Base-by-base conservation (phyloP, 1,139 yeast species). In the Candida mesenterica region DNA sequence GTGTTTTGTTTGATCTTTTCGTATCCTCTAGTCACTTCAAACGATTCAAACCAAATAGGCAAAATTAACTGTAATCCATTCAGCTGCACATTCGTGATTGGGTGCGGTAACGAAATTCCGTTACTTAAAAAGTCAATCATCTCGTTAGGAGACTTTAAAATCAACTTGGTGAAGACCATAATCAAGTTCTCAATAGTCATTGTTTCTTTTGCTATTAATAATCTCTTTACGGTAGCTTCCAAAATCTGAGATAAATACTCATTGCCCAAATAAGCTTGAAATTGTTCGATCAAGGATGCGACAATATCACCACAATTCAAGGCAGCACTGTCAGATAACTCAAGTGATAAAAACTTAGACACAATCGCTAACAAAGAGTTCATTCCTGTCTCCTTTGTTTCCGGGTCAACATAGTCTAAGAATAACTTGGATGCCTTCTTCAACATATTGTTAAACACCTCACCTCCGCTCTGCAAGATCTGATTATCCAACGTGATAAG, bases 11-110 rank as follows among this genome's bases (percentile, higher is more conserved):
- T 72, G 37, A 90, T 87, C 41, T 78, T 79, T 26, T 81, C 85
- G 41, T 75, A 81, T 0, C 97, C 97, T 40, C 94, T 68, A 30
- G 90, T 74, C 1, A 83, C 79, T 49, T 86, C 94, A 59, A 86
- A 90, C 2, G 89, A 76, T 24, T 78, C 78, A 34, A 90, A 73
- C 97, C 97, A 90, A 37, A 84, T 81, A 4, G 82, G 82, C 33
- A 86, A 53, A 2, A 82, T 75, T 3, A 65, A 55, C 6, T 58
- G 55, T 12, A 82, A 55, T 1, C 79, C 81, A 30, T 61, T 46
- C 5, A 49, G 42, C 3, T 38, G 41, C 0, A 34, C 41, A 3
- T 57, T 55, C 2, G 53, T 39, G 28, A 42, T 36, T 2, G 59
- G 53, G 22, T 60, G 61, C 7, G 47, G 58, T 5, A 75, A 48